phyloP scores from a whole-genome alignment of 2,329 filamentous ascomycete species.

The Colletotrichum sp. region DNA sequence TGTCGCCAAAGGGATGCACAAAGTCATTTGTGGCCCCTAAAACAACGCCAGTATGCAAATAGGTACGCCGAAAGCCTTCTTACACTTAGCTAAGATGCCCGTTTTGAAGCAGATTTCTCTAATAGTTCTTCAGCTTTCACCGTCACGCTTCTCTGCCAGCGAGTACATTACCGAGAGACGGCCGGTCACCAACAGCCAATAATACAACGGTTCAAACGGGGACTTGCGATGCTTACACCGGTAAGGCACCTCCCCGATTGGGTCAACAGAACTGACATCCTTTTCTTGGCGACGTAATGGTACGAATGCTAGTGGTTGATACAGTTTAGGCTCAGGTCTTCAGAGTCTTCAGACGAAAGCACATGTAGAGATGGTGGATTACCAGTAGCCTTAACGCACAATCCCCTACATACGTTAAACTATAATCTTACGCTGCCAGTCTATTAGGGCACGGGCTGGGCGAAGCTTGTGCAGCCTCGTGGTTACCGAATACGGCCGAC shows the following conservation, averaged over 20 bases:
- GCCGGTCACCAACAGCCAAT: neutral
- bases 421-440: neutral
- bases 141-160: neutral
- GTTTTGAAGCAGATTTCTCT: neutral
- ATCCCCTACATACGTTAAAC: neutral
- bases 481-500: neutral
- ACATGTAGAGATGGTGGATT: neutral
- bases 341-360: neutral
- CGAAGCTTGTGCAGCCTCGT: neutral
- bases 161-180: neutral
- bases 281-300: neutral
- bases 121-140: neutral
- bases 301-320: neutral
- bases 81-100: neutral
- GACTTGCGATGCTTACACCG: neutral
- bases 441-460: neutral
- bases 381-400: neutral
- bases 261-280: neutral
- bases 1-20: neutral
- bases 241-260: neutral
- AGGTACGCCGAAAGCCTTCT: neutral
- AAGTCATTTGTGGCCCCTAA: neutral
- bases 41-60: neutral
- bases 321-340: neutral
- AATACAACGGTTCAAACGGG: neutral